These are phyloP conservation scores for Aspergillus homomorphus DNA, from an alignment of 495 filamentous ascomycete genomes.

Conservation along the genomic window DNA sequence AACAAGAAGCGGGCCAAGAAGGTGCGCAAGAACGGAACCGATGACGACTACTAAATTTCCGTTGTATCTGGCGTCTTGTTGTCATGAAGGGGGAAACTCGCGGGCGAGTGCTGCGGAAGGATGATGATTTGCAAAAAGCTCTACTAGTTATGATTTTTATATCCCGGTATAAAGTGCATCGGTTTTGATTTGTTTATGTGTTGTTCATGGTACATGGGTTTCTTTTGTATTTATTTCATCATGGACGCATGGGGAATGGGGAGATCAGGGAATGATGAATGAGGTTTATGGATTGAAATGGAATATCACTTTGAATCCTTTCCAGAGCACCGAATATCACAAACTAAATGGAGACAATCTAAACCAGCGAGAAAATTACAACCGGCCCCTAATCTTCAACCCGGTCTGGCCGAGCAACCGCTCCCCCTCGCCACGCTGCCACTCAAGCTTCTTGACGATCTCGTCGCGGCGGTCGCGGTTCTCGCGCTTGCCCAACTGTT, in stretches of 20 bases:
- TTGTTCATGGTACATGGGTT: constrained; percentile 1
- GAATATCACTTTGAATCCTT: too few relatives aligned
- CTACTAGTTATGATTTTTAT: too few relatives aligned
- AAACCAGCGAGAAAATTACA: constrained; percentile 21
- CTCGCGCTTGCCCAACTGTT: constrained; percentile 85
- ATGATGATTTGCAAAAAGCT: background rate
- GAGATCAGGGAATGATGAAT: too few relatives aligned
- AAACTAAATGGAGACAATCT: too few relatives aligned
- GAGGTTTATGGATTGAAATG: too few relatives aligned
- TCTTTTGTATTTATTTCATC: constrained; percentile 1
- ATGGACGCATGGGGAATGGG: background rate
- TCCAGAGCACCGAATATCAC: too few relatives aligned
- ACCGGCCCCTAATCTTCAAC: constrained; percentile 45
- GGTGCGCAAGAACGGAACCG: constrained; percentile 43
- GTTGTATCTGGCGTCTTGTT: constrained; percentile 11
- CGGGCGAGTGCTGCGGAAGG: background rate
- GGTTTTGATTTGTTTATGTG: background rate
- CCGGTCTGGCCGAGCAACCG: constrained; percentile 61
- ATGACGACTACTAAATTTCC: constrained; percentile 38
- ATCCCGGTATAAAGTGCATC: constrained; percentile 10
- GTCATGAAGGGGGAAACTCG: background rate
- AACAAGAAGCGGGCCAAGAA: constrained; percentile 66
- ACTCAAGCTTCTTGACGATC: constrained; percentile 59
- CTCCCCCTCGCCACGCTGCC: constrained; percentile 63
- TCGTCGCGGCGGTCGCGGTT: constrained; percentile 63